phyloP scores from a whole-genome alignment of 129 eudicot genomes.

The Helianthus tuberosus region DNA sequence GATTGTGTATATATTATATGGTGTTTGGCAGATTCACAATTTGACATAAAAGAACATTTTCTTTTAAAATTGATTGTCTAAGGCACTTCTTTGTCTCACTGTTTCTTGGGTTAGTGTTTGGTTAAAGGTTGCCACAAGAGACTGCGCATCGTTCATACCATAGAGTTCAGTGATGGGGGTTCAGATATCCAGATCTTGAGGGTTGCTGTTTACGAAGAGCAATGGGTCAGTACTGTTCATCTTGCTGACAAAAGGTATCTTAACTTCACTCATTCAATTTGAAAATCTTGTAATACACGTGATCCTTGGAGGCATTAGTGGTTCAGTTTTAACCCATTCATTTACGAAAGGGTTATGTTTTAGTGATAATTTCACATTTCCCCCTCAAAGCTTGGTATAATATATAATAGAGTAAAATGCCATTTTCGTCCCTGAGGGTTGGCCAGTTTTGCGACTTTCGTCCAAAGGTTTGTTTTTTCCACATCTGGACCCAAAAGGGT shows the following conservation, averaged over 20 bases:
- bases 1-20: not conserved
- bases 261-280: not conserved
- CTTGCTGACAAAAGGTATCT: slow-evolving; percentile 77
- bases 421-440: too few relatives aligned
- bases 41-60: not conserved
- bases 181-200: slow-evolving; percentile 93
- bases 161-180: slow-evolving; percentile 96
- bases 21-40: not conserved
- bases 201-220: slow-evolving; percentile 95
- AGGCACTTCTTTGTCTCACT: slow-evolving; percentile 26
- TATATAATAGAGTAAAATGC: too few relatives aligned
- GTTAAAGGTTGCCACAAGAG: slow-evolving; percentile 99
- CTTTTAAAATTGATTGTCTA: not conserved
- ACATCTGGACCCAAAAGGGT: too few relatives aligned
- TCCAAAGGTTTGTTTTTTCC: too few relatives aligned
- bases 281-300: too few relatives aligned
- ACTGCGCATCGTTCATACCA: slow-evolving; percentile 90
- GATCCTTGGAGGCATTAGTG: too few relatives aligned
- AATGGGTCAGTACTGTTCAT: slow-evolving; percentile 88
- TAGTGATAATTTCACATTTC: too few relatives aligned
- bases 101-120: slow-evolving; percentile 67
- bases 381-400: too few relatives aligned
- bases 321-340: too few relatives aligned
- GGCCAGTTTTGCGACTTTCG: too few relatives aligned
- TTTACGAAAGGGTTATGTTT: too few relatives aligned